Evolutionary conservation across 148 eudicot species (phyloP), one percentile per base, ranked within the genome.

Genomic region (Camellia japonica): DNA sequence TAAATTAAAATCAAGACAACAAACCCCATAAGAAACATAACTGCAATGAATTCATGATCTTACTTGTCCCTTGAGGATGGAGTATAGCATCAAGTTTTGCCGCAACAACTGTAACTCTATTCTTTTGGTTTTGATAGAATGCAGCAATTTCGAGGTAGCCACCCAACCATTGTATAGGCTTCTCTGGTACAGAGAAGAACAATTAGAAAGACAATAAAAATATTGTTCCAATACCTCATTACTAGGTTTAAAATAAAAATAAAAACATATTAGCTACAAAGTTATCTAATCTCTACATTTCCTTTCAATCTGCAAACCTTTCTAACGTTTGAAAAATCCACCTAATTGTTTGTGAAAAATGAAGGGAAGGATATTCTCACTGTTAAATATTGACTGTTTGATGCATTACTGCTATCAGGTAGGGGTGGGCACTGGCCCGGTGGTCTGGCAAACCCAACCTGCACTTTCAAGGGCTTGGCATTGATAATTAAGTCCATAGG

Each of bases 21-120:
- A 70, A 56, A 5, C 14, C 44, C 7, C 78, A 60, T 62, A 42
- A 74, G 51, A 59, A 44, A 74, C 49, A 74, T 13, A 63, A 23
- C 3, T 56, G 23, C 13, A 60, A 38, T 19, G 44, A 54, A 23
- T 38, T 10, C 46, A 46, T 15, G n/a, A 56, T 65, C 93, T 88
- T 90, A 92, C 98, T 84, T 91, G 98, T 80, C 84, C 85, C 86
- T 90, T 88, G 70, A 95, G 82, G 69, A 92, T 85, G 72, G 90
- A 86, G 49, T 81, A 74, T 68, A 91, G 89, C 92, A 90, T 95
- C 88, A 93, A 68, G 78, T 90, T 89, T 71, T 83, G 85, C 82
- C 83, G 84, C 86, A 91, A 66, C 82, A 80, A 55, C 73, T 93
- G 92, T 67, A 93, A 77, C 72, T 93, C 93, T 66, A 74, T 65